Percentiles rank a stretch among this genome's conserved stretches.
Evolutionary conservation across 495 filamentous ascomycete genomes (phyloP).

Genomic region (Pyrenula massariospora): DNA sequence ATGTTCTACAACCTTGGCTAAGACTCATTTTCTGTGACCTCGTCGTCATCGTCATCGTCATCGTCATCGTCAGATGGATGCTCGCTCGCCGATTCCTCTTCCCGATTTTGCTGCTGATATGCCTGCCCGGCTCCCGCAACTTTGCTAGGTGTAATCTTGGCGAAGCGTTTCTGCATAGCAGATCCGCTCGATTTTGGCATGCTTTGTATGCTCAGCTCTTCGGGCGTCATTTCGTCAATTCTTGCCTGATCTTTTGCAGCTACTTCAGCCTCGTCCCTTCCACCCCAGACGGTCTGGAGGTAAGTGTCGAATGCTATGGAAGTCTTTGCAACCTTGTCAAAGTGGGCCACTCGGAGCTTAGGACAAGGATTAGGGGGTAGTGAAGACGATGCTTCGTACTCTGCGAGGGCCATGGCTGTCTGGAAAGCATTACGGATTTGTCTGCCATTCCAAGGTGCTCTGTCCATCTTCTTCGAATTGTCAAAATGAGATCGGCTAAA

Average conservation of each 20-base stretch:
- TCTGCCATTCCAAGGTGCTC: constrained; percentile 12
- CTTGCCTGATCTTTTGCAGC: neutral
- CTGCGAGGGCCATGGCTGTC: constrained; percentile 18
- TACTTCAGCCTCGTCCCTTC: neutral
- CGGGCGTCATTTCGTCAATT: neutral
- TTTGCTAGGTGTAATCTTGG: neutral
- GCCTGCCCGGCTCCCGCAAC: neutral
- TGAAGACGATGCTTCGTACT: constrained; percentile 10
- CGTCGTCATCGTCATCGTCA: neutral
- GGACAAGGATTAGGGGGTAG: neutral
- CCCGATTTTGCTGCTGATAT: neutral
- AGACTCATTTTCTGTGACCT: neutral
- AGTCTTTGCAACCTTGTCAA: neutral
- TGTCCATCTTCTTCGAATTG: neutral
- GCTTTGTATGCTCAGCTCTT: neutral
- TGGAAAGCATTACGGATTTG: constrained; percentile 23
- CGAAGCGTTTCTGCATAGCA: neutral
- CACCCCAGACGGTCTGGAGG: neutral
- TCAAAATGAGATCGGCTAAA: neutral
- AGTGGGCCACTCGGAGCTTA: neutral
- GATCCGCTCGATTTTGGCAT: neutral
- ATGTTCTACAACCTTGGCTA: neutral
- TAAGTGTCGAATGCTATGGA: neutral
- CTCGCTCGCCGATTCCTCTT: neutral
- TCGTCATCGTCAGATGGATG: neutral